phyloP scores from a whole-genome alignment of 176 grass and related monocot genomes.

The Aegilops sharonensis region DNA sequence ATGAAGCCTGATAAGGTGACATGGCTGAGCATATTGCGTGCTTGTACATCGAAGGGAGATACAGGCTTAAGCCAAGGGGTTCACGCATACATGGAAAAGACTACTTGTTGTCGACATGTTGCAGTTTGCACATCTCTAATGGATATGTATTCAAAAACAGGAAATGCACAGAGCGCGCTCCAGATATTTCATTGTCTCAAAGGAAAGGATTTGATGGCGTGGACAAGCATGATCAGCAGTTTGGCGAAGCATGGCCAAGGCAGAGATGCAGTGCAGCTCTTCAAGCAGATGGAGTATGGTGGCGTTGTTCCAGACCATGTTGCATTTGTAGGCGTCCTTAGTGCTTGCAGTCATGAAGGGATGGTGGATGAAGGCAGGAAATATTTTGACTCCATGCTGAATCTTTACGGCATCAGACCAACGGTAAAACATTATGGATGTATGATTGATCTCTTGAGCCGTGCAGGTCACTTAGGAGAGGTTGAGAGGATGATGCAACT shows the following conservation, averaged over 20 bases:
- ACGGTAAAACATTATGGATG: constrained; percentile 37
- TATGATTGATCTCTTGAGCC: constrained; percentile 38
- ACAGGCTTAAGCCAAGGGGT: constrained; percentile 22
- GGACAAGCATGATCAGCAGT: constrained; percentile 45
- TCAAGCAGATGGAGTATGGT: constrained; percentile 36
- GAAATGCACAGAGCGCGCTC: constrained; percentile 20
- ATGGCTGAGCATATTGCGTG: constrained; percentile 40
- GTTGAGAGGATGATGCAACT: constrained; percentile 29
- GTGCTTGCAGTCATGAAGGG: constrained; percentile 43
- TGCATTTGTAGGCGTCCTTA: constrained; percentile 40
- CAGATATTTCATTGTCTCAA: constrained; percentile 28
- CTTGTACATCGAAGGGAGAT: constrained; percentile 12
- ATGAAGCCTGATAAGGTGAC: constrained; percentile 37
- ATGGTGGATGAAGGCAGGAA: constrained; percentile 31
- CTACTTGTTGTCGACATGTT: constrained; percentile 16
- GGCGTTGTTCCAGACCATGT: constrained; percentile 34
- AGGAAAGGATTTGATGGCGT: constrained; percentile 37
- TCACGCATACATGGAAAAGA: constrained; percentile 46
- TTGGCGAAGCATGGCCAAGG: constrained; percentile 38
- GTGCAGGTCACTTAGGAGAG: constrained; percentile 31
- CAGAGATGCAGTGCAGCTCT: constrained; percentile 34
- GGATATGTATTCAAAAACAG: constrained; percentile 44
- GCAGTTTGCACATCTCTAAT: constrained; percentile 39
- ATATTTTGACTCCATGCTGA: constrained; percentile 34
- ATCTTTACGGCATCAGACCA: constrained; percentile 30